These are phyloP conservation scores for Lachnellula occidentalis DNA, from an alignment of 2,329 filamentous ascomycete species.

Conservation along the genomic window DNA sequence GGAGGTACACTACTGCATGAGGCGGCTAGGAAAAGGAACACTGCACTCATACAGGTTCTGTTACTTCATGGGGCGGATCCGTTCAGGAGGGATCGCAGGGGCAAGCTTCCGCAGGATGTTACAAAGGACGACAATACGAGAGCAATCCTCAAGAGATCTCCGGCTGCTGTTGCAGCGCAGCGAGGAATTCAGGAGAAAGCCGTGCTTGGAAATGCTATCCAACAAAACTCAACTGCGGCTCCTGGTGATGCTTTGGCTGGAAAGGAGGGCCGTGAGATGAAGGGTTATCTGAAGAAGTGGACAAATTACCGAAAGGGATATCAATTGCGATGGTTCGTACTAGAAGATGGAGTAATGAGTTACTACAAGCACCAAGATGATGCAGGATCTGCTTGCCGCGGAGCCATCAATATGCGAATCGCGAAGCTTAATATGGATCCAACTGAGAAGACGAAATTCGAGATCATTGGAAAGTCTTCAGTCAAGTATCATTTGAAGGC, in stretches of 20 bases:
- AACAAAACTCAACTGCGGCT: conserved; percentile 44
- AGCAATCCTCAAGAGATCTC: conserved; percentile 86
- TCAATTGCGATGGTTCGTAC: conserved; percentile 94
- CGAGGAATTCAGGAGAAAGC: conserved; percentile 96
- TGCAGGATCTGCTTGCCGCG: conserved; percentile 89
- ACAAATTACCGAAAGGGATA: conserved; percentile 98
- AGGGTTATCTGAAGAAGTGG: conserved; percentile 98
- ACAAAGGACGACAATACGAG: conserved; percentile 90
- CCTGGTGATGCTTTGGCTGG: conserved; percentile 61
- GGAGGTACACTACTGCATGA: conserved; percentile 95
- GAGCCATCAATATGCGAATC: conserved; percentile 98
- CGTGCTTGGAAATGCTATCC: conserved; percentile 71
- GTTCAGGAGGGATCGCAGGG: conserved; percentile 89
- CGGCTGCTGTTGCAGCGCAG: conserved; percentile 89
- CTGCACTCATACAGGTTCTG: conserved; percentile 80
- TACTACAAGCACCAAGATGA: conserved; percentile 99
- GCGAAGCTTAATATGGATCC: conserved; percentile 92
- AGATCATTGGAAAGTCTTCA: conserved; percentile 95
- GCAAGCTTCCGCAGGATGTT: conserved; percentile 91
- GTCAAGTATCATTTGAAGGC: conserved; percentile 98
- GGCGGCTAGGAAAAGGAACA: conserved; percentile 81
- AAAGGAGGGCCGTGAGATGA: conserved; percentile 93
- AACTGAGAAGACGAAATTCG: conserved; percentile 95
- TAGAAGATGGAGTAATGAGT: conserved; percentile 94
- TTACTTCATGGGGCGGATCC: conserved; percentile 93